Percentiles rank a stretch among this genome's conserved stretches.
Conservation (phyloP, 2,329 filamentous ascomycete genomes). For the Trichoderma citrinoviride region DNA sequence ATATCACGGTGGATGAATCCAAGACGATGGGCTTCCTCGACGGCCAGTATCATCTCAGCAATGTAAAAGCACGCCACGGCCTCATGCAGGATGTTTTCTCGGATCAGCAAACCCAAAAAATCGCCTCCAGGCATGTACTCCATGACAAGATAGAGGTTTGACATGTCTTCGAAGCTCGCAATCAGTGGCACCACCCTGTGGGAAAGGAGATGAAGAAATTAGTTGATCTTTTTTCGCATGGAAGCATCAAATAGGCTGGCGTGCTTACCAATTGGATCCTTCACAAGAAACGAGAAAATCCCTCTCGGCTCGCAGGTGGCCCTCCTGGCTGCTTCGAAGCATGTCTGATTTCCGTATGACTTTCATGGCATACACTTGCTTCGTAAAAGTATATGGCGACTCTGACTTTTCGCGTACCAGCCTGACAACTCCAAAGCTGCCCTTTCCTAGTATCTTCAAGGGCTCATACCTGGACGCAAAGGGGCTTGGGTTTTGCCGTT, state of each 20-base stretch:
- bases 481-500: constrained; percentile 14
- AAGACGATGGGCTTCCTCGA: constrained; percentile 86
- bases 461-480: constrained; percentile 61
- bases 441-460: constrained; percentile 81
- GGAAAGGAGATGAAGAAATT: not conserved
- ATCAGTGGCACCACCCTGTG: constrained; percentile 79
- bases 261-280: constrained; percentile 69
- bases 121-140: constrained; percentile 98
- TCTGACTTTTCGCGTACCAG: constrained; percentile 68
- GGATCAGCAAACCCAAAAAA: constrained; percentile 81
- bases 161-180: constrained; percentile 81
- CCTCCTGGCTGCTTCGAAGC: constrained; percentile 87
- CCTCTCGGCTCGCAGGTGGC: constrained; percentile 83
- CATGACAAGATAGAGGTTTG: constrained; percentile 90
- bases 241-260: not conserved
- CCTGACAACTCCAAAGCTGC: constrained; percentile 89
- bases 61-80: constrained; percentile 79
- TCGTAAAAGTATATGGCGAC: constrained; percentile 30
- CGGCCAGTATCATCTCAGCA: constrained; percentile 92
- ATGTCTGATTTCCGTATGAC: constrained; percentile 93
- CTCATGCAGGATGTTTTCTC: constrained; percentile 80
- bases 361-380: constrained; percentile 88
- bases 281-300: constrained; percentile 89
- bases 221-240: not conserved
- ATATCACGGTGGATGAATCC: constrained; percentile 93